Base-by-base conservation (phyloP, 148 eudicot species). In the Persicaria maculosa region DNA sequence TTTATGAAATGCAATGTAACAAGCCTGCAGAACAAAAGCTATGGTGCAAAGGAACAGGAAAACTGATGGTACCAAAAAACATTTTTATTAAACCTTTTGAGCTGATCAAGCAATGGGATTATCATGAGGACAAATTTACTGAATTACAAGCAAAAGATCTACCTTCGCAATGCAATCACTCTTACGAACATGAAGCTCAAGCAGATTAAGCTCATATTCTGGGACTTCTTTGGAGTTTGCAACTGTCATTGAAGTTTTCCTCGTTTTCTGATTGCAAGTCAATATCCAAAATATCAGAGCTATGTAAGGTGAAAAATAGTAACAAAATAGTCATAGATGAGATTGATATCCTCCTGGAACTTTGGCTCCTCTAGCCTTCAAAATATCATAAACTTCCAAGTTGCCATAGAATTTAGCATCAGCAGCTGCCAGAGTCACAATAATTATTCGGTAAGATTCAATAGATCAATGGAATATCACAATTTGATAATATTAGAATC, bases 321-420 rank as follows among this genome's bases (percentile, higher is more conserved):
- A 61, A 62, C 7, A 62, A 31, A 2, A 31, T 4, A 40, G 46
- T 40, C 70, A 40, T 31, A 65, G 70, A 17, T 19, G 19, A 8
- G 19, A n/a, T 59, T 65, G 14, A 65, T 71, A 17, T 46, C 47
- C 81, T 40, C 92, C 99, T 69, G 93, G 97, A 85, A 71, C 83
- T 86, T 92, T 96, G 72, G 97, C 99, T 74, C 99, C 99, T 74
- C 94, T 87, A 15, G 93, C 91, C 86, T 89, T 96, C 88, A 96
- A 85, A 78, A 96, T 88, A 58, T 86, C 83, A 76, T 90, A 92
- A 68, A 89, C 94, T 52, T 90, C 97, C 79, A 78, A 75, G 73
- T 96, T 85, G 43, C 97, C 99, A 53, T 96, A 96, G 79, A 90
- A 90, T 73, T 92, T 96, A 57, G 99, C 99, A 89, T 96, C 99